Evolutionary conservation across 768 basidiomycete species (phyloP), one percentile per base, ranked within the genome.

Genomic region (Galerina sulciceps): DNA sequence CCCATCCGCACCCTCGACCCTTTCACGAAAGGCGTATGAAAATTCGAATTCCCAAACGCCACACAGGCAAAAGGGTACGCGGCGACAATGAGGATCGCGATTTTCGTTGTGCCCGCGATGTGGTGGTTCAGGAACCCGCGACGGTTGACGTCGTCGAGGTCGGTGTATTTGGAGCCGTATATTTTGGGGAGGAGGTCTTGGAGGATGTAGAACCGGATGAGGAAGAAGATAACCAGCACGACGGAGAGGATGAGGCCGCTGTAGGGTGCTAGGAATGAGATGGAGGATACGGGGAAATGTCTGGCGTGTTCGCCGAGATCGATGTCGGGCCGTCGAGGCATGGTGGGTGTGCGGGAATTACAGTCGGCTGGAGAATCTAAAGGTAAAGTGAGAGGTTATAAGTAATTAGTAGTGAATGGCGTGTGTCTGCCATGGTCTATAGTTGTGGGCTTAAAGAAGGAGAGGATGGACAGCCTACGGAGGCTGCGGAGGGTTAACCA

Each of bases 71-170:
- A 57, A 3, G 55, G 55, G 23, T 57, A 57, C 4, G 45, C 38
- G 4, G 43, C 55, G 9, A 49, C n/a, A 13, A 57, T 18, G 55
- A 57, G 44, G 20, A 57, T 57, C 3, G 48, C 11, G 3, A 57
- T 20, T 15, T 57, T 57, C 13, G 55, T 57, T 9, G 45, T 35
- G 13, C 55, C 55, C 11, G 55, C 55, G 14, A 57, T 49, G 17
- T 57, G 55, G 23, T 57, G 55, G 20, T 57, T 57, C n/a, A 57
- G 46, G 36, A 57, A 57, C 22, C 55, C 47, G 4, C 55, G 55
- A 4, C 55, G 55, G 15, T 57, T 49, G 11, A 37, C 41, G 35
- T 57, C 55, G 13, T 49, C 46, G 6, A 57, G 47, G 14, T 23
- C 14, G 36, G 44, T 57, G 45, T 57, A 57, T 48, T 41, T 57